These are phyloP conservation scores for Aquilaria yunnanensis DNA, from an alignment of 345 rosid genomes.

Conservation along the genomic window DNA sequence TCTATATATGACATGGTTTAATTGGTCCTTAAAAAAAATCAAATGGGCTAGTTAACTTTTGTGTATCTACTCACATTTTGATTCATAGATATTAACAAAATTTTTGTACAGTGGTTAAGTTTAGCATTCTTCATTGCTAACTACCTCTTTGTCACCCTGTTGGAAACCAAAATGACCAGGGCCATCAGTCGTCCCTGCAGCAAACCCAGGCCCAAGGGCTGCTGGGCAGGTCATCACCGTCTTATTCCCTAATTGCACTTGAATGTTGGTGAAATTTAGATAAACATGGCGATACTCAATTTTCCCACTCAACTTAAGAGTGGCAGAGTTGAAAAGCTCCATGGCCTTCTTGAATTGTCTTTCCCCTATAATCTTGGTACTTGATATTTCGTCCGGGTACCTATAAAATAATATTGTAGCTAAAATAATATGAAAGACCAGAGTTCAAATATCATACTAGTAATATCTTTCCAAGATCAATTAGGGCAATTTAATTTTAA, in stretches of 20 bases:
- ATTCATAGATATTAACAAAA: no score
- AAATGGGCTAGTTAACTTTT: no score
- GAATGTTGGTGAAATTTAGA: constrained; percentile 39
- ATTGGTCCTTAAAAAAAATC: no score
- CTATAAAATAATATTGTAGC: constrained; percentile 13
- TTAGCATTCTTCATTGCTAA: not conserved
- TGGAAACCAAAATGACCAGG: constrained; percentile 53
- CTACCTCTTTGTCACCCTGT: constrained; percentile 54
- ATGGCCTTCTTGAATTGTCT: constrained; percentile 41
- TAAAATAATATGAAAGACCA: not conserved
- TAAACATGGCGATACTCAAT: constrained; percentile 41
- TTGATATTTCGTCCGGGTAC: constrained; percentile 46
- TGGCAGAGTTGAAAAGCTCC: constrained; percentile 37
- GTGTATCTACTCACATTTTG: no score
- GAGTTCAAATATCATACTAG: not conserved
- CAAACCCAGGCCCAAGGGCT: constrained; percentile 53
- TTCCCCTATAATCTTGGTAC: constrained; percentile 49
- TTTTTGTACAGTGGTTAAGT: no score
- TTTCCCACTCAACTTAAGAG: constrained; percentile 28
- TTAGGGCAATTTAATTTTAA: not conserved
- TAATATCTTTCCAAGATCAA: not conserved
- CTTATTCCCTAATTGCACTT: constrained; percentile 34
- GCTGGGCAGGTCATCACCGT: constrained; percentile 42
- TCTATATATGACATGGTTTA: no score
- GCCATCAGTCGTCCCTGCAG: constrained; percentile 61